Percentiles rank a stretch among this genome's conserved stretches.
Conservation (phyloP, 805 yeast species). For the Saturnispora hagleri region DNA sequence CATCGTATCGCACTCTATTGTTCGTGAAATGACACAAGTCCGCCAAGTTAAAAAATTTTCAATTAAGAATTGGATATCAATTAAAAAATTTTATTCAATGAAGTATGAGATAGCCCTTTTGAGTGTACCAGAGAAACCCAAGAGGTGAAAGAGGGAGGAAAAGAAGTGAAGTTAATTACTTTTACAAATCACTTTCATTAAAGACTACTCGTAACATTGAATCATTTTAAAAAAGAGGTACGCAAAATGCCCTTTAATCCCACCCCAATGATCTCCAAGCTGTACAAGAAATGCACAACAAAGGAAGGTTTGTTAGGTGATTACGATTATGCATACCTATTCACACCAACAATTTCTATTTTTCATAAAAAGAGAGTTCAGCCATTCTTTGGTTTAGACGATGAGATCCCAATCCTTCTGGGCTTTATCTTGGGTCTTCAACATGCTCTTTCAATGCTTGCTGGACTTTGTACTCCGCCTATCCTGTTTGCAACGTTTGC, state of each 20-base stretch:
- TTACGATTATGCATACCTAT: conserved; percentile 70
- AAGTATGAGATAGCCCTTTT: neutral
- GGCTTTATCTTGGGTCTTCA: conserved; percentile 78
- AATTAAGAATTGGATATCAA: neutral
- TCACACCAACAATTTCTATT: conserved; percentile 77
- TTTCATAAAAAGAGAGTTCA: conserved; percentile 39
- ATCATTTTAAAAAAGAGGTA: neutral
- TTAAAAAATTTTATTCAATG: neutral
- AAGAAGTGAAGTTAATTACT: neutral
- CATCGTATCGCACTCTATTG: neutral
- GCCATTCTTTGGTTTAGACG: conserved; percentile 76
- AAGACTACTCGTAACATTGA: neutral
- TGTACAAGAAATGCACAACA: conserved; percentile 39
- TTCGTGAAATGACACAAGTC: neutral
- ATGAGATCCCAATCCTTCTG: conserved; percentile 71
- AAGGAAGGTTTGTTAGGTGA: conserved; percentile 80
- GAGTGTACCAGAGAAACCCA: neutral
- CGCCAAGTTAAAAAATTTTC: neutral
- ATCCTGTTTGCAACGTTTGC: conserved; percentile 59
- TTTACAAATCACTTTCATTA: neutral
- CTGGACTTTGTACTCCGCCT: conserved; percentile 84
- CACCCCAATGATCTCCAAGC: neutral
- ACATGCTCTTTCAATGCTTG: conserved; percentile 84
- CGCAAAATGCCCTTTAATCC: neutral
- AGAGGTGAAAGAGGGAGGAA: neutral